Evolutionary conservation across 257 asterid genomes (phyloP), one percentile per base, ranked within the genome.

Genomic region (Mentha longifolia): DNA sequence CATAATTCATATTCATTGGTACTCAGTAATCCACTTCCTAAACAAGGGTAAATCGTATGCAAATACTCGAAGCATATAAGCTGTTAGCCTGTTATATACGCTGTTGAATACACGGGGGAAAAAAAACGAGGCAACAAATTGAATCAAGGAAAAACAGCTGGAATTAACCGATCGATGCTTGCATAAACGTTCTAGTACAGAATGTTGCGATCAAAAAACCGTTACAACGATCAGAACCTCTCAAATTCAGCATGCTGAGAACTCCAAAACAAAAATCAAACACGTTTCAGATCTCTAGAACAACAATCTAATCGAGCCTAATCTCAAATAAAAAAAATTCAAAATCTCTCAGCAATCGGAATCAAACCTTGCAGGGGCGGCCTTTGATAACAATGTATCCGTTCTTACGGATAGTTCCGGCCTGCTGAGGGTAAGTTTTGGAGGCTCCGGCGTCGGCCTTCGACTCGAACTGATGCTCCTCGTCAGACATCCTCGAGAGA

Each of bases 371-470:
- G 84, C 87, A 82, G 5, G 87, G 84, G 42, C 84, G 87, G 25
- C 75, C 80, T 41, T 82, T 82, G 78, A 82, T 82, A 16, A 82
- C 86, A 62, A 79, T 76, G 70, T 82, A 74, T 30, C 86, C 87
- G 50, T 59, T 79, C 84, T 82, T 82, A n/a, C 84, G 84, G 11
- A 82, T 77, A 6, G 87, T 79, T 0, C 84, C 84, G 3, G 87
- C 87, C 70, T 82, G 86, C 72, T 79, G 86, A 5, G 86, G 86
- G 11, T 37, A 79, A 1, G 86, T 82, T 19, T 82, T 82, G 54
- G 87, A 79, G 25, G 87, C 86, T n/a, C 86, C 84, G 45, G 83
- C 86, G 28, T 82, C 86, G 31, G 86, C 86, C 81, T 82, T 82
- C 4, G 86, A 82, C 65, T 82, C 87, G 33, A 82, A 82, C 2